Base-by-base conservation (phyloP, 805 yeast genomes). In the Debaryomyces tyrocola region DNA sequence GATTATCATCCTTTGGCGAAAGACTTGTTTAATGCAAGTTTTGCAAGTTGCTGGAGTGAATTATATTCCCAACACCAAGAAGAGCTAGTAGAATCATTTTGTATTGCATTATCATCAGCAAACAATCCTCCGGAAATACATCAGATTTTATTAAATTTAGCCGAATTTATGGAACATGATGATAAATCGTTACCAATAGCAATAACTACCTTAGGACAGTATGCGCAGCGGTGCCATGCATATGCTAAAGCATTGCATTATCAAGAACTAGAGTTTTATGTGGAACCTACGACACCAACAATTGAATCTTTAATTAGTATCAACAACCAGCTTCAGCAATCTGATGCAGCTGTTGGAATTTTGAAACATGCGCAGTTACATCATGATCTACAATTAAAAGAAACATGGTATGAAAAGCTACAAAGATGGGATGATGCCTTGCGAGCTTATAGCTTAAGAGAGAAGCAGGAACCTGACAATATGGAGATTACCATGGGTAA, bases 341-440 rank as follows among this genome's bases (percentile, higher is more conserved):
- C 96, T 0, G 99, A 94, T 68, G 97, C 99, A 0, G 98, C 99
- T 0, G 89, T 92, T 46, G 99, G 99, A 51, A 91, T 94, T 45
- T 75, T 94, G 55, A 92, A 90, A 59, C 95, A 91, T 66, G 97
- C 97, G 1, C 96, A 90, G 62, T 83, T 87, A 50, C 92, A 88
- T 51, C 96, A 92, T 59, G 90, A 86, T 46, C 71, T 94, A 38
- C 97, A 91, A 64, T 77, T 95, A 50, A 92, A 91, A 59, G 99
- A 94, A 66, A 88, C 97, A 0, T 94, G 99, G 99, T 94, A 89
- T 59, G 99, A 94, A 64, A 94, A 92, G 61, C 71, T 94, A 37
- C 97, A 90, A 60, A 75, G 98, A 51, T 94, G 99, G 99, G 98
- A 92, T 55, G 99, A 94, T 67, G 99, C 99, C 0, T 72, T 94